These are phyloP conservation scores for Mediolabrus comicus DNA, from an alignment of 108 stramenopile species.

Conservation along the genomic window DNA sequence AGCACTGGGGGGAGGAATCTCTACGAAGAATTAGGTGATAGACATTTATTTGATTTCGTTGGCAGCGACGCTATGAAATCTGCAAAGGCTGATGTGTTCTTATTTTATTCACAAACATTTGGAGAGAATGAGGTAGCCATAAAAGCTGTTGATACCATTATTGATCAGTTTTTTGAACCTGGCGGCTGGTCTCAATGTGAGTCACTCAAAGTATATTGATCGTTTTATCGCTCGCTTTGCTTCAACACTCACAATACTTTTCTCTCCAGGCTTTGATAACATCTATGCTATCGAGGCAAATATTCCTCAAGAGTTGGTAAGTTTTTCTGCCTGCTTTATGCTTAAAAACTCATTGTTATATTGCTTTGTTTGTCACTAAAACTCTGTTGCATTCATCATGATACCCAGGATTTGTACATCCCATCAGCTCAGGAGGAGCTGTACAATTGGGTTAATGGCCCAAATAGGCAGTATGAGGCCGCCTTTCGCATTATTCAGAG, in stretches of 20 bases:
- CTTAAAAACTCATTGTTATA: too few species aligned
- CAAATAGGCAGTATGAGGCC: constrained; percentile 75
- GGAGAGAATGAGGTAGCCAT: constrained; percentile 58
- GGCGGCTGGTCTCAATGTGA: constrained; percentile 69
- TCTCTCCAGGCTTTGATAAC: too few species aligned
- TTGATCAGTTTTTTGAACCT: constrained; percentile 60
- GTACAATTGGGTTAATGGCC: constrained; percentile 76
- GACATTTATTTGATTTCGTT: constrained; percentile 45
- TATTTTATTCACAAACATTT: constrained; percentile 70
- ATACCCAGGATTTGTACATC: constrained; percentile 54
- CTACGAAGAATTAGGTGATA: neutral
- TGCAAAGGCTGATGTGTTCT: constrained; percentile 61
- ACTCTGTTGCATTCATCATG: constrained; percentile 4
- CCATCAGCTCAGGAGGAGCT: constrained; percentile 51
- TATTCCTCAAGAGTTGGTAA: constrained; percentile 53
- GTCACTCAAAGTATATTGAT: too few species aligned
- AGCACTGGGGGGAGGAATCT: constrained; percentile 1
- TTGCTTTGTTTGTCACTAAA: constrained; percentile 1
- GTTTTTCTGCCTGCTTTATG: too few species aligned
- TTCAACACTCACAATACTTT: too few species aligned
- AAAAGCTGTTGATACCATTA: constrained; percentile 57
- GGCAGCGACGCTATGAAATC: constrained; percentile 51
- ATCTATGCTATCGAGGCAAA: constrained; percentile 67
- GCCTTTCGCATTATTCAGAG: constrained; percentile 65
- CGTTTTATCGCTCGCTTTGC: too few species aligned